A percentile compares a stretch with the other conserved stretches of the same genome.
Evolutionary conservation across 495 filamentous ascomycete genomes (phyloP).

Genomic region (Filosporella fistucella): DNA sequence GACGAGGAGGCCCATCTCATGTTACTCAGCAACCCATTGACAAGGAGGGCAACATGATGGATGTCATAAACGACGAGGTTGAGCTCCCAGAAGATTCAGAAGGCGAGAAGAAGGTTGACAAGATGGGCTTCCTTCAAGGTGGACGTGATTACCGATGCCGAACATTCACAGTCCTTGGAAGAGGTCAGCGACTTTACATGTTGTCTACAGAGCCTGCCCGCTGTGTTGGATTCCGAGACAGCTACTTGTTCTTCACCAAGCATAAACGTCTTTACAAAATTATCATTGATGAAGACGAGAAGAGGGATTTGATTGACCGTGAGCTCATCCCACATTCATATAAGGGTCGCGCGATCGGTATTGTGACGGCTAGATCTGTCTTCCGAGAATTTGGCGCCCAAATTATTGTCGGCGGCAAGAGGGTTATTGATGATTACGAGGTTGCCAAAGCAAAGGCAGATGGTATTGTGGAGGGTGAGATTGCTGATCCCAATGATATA

Average conservation of each 20-base stretch:
- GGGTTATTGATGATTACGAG: constrained; percentile 86
- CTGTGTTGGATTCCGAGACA: constrained; percentile 94
- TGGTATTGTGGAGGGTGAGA: constrained; percentile 82
- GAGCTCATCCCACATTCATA: constrained; percentile 95
- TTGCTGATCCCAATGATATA: constrained; percentile 65
- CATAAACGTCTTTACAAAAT: constrained; percentile 85
- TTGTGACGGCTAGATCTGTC: constrained; percentile 93
- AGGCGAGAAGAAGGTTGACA: constrained; percentile 90
- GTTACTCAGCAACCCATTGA: constrained; percentile 80
- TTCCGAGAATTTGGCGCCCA: constrained; percentile 94
- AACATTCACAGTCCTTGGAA: constrained; percentile 81
- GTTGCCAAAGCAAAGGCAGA: constrained; percentile 69
- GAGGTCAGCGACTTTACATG: constrained; percentile 92
- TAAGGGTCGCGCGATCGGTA: constrained; percentile 95
- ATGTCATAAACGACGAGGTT: constrained; percentile 89
- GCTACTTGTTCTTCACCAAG: constrained; percentile 97
- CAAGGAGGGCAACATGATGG: constrained; percentile 90
- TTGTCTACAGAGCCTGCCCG: constrained; percentile 93
- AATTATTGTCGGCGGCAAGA: constrained; percentile 87
- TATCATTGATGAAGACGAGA: constrained; percentile 83
- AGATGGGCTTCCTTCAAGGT: constrained; percentile 71
- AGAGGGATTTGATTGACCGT: constrained; percentile 83
- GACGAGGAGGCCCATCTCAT: constrained; percentile 72
- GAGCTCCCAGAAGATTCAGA: constrained; percentile 80
- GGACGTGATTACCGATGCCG: constrained; percentile 90